Conservation (phyloP, 192 early-diverging fungal species). For the Coemansia sp. region DNA sequence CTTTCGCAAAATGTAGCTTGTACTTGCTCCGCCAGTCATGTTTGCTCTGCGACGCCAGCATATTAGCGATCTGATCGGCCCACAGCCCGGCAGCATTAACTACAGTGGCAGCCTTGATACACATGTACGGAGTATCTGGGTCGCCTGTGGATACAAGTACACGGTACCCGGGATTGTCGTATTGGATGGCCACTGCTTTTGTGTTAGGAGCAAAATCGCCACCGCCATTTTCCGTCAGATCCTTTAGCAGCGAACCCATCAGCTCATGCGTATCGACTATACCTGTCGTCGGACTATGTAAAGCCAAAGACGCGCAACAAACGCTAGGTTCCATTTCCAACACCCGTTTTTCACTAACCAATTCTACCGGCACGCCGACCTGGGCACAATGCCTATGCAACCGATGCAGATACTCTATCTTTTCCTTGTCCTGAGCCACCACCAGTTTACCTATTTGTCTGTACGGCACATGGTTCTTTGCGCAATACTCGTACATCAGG, state of each 20-base stretch:
- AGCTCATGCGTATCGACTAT: slow-evolving; percentile 78
- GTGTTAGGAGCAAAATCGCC: slow-evolving; percentile 60
- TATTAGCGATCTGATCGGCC: slow-evolving; percentile 64
- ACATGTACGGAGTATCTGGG: slow-evolving; percentile 37
- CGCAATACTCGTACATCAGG: slow-evolving; percentile 67
- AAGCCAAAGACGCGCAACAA: slow-evolving; percentile 49
- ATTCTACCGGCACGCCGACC: slow-evolving; percentile 58
- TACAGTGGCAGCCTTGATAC: slow-evolving; percentile 60
- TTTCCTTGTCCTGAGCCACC: slow-evolving; percentile 61
- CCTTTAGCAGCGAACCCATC: slow-evolving; percentile 64
- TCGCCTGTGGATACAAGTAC: slow-evolving; percentile 58
- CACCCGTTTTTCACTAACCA: slow-evolving; percentile 50
- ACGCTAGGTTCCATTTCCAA: slow-evolving; percentile 63
- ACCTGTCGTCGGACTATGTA: slow-evolving; percentile 75
- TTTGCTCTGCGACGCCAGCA: slow-evolving; percentile 23
- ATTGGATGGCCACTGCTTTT: slow-evolving; percentile 51
- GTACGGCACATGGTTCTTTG: slow-evolving; percentile 58
- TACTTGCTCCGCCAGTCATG: slow-evolving; percentile 43
- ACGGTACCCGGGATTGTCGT: slow-evolving; percentile 44
- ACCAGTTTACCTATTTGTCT: slow-evolving; percentile 75
- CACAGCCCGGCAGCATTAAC: slow-evolving; percentile 81
- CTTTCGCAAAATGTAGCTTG: slow-evolving; percentile 74
- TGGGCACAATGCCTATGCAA: slow-evolving; percentile 61
- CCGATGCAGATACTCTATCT: slow-evolving; percentile 58
- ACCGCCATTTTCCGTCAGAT: slow-evolving; percentile 57